Conservation (phyloP, 352 stramenopile genomes). For the Aphanomyces cochlioides region DNA sequence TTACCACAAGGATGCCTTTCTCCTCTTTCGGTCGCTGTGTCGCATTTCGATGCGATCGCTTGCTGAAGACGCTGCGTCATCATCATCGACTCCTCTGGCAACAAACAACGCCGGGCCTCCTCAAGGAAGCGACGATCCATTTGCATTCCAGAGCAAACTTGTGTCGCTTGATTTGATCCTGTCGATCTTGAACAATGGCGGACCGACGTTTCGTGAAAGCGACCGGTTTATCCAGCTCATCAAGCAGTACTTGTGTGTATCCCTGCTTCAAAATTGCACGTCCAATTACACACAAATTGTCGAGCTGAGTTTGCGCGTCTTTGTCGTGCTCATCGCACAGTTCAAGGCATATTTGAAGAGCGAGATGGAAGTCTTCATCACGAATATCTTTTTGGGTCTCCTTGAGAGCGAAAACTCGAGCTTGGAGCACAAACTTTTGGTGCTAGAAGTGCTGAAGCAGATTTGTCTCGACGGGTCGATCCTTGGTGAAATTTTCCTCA, state of each 20-base stretch:
- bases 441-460: conserved; percentile 95
- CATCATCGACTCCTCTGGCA: neutral
- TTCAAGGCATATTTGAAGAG: conserved; percentile 95
- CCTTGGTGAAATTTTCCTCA: conserved; percentile 98
- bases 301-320: conserved; percentile 96
- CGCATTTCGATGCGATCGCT: conserved; percentile 88
- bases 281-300: conserved; percentile 95
- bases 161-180: conserved; percentile 96
- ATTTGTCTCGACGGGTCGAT: conserved; percentile 94
- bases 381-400: conserved; percentile 97
- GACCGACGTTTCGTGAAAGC: conserved; percentile 89
- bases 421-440: conserved; percentile 97
- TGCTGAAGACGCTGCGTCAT: conserved; percentile 77
- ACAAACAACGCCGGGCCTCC: conserved; percentile 25
- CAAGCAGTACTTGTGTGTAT: conserved; percentile 95
- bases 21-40: conserved; percentile 97
- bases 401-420: conserved; percentile 96
- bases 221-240: conserved; percentile 98
- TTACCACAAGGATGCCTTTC: conserved; percentile 97
- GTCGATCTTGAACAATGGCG: conserved; percentile 95
- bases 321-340: conserved; percentile 93
- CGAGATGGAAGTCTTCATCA: conserved; percentile 99
- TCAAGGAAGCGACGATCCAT: conserved; percentile 75
- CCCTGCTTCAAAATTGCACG: conserved; percentile 98
- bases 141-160: conserved; percentile 95